phyloP scores from a whole-genome alignment of 2,329 filamentous ascomycete genomes.

The Colletotrichum cordylinicola region DNA sequence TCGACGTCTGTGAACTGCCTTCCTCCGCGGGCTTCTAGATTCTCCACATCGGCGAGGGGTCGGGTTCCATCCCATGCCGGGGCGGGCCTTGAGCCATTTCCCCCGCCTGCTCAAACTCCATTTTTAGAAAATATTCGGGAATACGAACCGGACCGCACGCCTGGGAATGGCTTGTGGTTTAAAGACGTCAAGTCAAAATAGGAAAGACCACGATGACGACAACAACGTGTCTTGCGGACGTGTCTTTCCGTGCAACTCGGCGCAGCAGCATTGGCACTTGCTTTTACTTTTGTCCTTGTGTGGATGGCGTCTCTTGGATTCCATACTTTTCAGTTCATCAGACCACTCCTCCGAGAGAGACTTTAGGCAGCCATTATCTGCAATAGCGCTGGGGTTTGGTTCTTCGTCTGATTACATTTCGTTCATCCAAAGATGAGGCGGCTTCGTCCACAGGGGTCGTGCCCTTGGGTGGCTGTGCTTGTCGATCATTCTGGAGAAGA shows the following conservation, averaged over 20 bases:
- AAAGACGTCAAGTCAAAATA: neutral
- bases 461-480: neutral
- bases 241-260: neutral
- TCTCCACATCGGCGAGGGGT: constrained; percentile 5
- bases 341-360: neutral
- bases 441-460: constrained; percentile 4
- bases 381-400: neutral
- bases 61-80: neutral
- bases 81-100: neutral
- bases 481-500: constrained; percentile 13
- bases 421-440: constrained; percentile 2
- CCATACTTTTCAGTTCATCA: neutral
- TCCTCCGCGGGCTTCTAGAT: neutral
- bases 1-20: neutral
- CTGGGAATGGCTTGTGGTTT: neutral
- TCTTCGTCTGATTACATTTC: neutral
- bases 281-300: neutral
- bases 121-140: constrained; percentile 15
- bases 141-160: constrained; percentile 8
- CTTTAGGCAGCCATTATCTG: neutral
- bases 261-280: neutral
- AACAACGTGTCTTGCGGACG: neutral
- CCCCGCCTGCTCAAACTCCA: neutral
- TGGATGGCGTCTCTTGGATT: neutral
- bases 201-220: neutral